Conservation (phyloP, 2,329 filamentous ascomycete genomes). For the Colletotrichum sp. region DNA sequence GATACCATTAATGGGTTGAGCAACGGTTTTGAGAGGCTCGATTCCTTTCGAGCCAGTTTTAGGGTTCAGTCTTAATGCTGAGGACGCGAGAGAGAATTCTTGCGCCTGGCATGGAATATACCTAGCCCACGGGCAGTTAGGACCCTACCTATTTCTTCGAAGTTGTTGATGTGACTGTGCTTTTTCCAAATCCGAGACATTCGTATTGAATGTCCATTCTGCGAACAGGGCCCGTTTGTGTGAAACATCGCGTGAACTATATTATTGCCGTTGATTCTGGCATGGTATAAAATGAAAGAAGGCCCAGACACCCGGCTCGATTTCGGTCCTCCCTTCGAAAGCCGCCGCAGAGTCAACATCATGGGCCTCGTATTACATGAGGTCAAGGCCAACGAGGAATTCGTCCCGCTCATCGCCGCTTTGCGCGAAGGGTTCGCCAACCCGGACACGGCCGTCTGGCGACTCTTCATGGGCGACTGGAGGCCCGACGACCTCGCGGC, state of each 20-base stretch:
- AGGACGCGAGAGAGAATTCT: not conserved
- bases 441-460: not conserved
- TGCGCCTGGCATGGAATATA: slow-evolving; percentile 10
- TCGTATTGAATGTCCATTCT: not conserved
- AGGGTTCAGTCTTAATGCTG: slow-evolving; percentile 2
- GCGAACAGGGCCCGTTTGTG: not conserved
- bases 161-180: not conserved
- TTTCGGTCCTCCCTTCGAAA: not conserved
- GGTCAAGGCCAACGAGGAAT: not conserved
- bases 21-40: slow-evolving; percentile 7
- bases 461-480: slow-evolving; percentile 1
- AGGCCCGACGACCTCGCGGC: not conserved
- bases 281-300: not conserved
- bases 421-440: not conserved
- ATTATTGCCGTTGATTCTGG: not conserved
- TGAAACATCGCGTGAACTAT: not conserved
- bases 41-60: slow-evolving; percentile 2
- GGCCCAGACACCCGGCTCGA: not conserved
- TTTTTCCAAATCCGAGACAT: not conserved
- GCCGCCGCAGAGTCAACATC: not conserved
- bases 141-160: not conserved
- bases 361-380: not conserved
- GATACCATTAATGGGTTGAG: slow-evolving; percentile 21
- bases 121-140: slow-evolving; percentile 7
- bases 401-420: not conserved